Evolutionary conservation across 768 basidiomycete genomes (phyloP), one percentile per base, ranked within the genome.

Genomic region (Dacryopinax spathularia): DNA sequence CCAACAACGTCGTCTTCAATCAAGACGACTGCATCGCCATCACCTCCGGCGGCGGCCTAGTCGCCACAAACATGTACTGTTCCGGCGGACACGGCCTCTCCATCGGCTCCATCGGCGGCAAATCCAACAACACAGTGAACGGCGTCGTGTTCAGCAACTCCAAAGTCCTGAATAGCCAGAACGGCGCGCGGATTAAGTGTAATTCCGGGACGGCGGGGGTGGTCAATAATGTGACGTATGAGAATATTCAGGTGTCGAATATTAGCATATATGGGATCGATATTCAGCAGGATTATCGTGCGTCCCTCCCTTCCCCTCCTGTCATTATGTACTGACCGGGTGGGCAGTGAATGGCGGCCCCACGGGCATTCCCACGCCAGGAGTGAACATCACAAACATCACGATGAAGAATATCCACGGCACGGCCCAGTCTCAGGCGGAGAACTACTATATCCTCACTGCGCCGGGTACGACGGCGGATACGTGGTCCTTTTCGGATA

Each of bases 301-400:
- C 61, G 64, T 27, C 36, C 22, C 12, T 22, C 35, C 27, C 2
- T 33, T 13, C 18, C 6, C 36, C 2, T 9, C 36, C 31, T 25
- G 35, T 5, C 15, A 48, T 41, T 6, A 41, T 6, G 18, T 41
- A 41, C 6, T 18, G 39, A 25, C 2, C 34, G 25, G 1, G 10
- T 29, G 4, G 12, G 22, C 31, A 65, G 64, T 66, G 18, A 66
- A 66, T 56, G 66, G 66, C 0, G 66, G 66, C 4, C 66, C 66
- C 18, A 66, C 66, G 5, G 66, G 66, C 18, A 34, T 56, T 7
- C 66, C 66, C 1, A 66, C 66, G 1, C 36, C 33, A 25, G 66
- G 66, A 13, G 63, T 66, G 33, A 64, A 61, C 43, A 64, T 66
- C 61, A 66, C 66, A 60, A 66, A 66, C 48, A 61, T 66, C 48